Base-by-base conservation (phyloP, 495 filamentous ascomycete genomes). In the Amorphotheca resinae region DNA sequence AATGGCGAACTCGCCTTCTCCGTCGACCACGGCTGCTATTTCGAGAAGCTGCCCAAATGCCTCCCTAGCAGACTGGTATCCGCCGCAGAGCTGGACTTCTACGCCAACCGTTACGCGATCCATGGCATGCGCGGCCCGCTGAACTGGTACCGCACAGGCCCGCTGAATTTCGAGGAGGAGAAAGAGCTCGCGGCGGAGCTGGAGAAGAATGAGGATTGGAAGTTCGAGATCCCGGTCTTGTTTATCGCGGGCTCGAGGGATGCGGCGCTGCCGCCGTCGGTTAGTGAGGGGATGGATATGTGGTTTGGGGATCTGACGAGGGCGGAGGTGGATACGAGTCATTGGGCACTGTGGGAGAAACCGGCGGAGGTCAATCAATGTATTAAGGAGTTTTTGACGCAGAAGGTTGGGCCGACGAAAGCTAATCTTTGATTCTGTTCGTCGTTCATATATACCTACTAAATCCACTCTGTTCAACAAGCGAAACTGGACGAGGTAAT, bases 61-160 rank as follows among this genome's bases (percentile, higher is more conserved):
- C 54, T 58, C 22, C 64, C 62, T 15, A 70, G 67, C 40, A 64
- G 63, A 31, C 52, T 91, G 33, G 45, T 93, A 52, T 70, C 59
- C 48, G 67, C 74, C 42, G 73, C 80, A 69, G 79, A 89, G 52
- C 57, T 87, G 39, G 79, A 87, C 34, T 85, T 74, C 60, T 95
- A 94, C 58, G 73, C 73, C 12, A 63, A 73, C 26, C 66, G 85
- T 60, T 93, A 73, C 57, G 62, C 64, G 9, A 68, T 74, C n/a
- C 66, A 77, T 48, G 88, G 87, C 0, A 53, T 95, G 41, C 72
- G 78, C 49, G 84, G 83, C 2, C 80, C 84, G 15, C 65, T 81
- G 76, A 82, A 87, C 52, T 95, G 87, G 86, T 95, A 96, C 59
- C 72, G 81, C 12, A 82, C 75, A 2, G 59, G 66, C 1, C 55